Conservation (phyloP, 495 filamentous ascomycete genomes). For the Symbiotaphrina buchneri region DNA sequence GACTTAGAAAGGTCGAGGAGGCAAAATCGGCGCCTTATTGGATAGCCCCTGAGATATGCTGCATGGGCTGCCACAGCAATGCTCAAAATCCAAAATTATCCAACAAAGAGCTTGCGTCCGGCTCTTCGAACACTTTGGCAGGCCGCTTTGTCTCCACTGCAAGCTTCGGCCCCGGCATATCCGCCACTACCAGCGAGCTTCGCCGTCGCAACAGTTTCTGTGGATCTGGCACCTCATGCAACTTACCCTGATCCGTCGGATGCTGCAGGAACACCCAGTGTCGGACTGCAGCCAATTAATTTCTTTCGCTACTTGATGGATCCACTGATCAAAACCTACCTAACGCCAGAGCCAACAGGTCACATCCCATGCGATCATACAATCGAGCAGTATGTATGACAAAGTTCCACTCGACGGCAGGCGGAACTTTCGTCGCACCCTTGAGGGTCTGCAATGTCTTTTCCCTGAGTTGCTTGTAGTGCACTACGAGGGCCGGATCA, state of each 20-base stretch:
- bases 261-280: slow-evolving; percentile 70
- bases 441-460: slow-evolving; percentile 70
- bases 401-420: slow-evolving; percentile 68
- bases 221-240: slow-evolving; percentile 25
- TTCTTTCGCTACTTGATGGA: slow-evolving; percentile 16
- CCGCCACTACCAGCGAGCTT: slow-evolving; percentile 60
- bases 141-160: neutral
- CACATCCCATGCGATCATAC: slow-evolving; percentile 91
- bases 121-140: slow-evolving; percentile 46
- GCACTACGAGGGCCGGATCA: slow-evolving; percentile 67
- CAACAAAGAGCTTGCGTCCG: slow-evolving; percentile 59
- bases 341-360: slow-evolving; percentile 71
- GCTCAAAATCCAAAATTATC: slow-evolving; percentile 55
- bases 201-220: slow-evolving; percentile 44
- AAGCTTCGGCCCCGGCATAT: slow-evolving; percentile 28
- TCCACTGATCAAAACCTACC: slow-evolving; percentile 14
- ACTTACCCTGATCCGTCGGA: slow-evolving; percentile 11
- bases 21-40: no score
- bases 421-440: slow-evolving; percentile 62
- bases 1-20: no score
- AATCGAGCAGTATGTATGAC: slow-evolving; percentile 71
- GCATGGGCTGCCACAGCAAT: slow-evolving; percentile 1
- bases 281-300: slow-evolving; percentile 11
- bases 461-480: slow-evolving; percentile 73
- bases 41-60: no score